Percentiles rank a stretch among this genome's conserved stretches.
Conservation (phyloP, 345 rosid species). For the Firmiana major region DNA sequence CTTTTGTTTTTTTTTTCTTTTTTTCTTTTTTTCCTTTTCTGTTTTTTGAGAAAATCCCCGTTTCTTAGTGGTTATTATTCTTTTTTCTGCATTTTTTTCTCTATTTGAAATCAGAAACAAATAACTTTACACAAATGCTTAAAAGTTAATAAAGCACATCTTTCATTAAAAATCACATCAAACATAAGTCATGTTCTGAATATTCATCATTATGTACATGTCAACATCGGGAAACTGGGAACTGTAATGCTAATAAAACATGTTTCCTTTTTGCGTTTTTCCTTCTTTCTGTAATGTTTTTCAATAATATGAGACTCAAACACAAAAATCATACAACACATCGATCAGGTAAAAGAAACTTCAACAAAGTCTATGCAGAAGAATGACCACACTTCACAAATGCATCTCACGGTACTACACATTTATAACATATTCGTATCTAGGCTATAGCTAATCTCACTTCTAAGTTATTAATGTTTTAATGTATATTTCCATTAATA, state of each 20-base stretch:
- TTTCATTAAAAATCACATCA: not conserved
- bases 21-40: not conserved
- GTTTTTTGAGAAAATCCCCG: not conserved
- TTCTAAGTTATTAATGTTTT: not conserved
- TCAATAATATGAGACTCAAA: not conserved
- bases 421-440: not conserved
- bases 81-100: not conserved
- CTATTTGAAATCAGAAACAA: not conserved
- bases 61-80: not conserved
- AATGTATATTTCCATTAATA: not conserved
- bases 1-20: not conserved
- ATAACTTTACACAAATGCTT: not conserved
- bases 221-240: not conserved
- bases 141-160: not conserved
- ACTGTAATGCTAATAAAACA: not conserved
- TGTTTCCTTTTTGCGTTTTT: not conserved
- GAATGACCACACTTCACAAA: not conserved
- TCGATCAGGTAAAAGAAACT: not conserved
- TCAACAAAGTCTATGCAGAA: not conserved
- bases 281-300: not conserved
- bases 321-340: not conserved
- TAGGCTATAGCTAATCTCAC: not conserved
- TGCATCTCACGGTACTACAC: not conserved
- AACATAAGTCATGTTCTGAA: not conserved
- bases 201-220: not conserved